Evolutionary conservation across 1,139 yeast species (phyloP), one percentile per base, ranked within the genome.

Genomic region (Sporopachydermia cereana): DNA sequence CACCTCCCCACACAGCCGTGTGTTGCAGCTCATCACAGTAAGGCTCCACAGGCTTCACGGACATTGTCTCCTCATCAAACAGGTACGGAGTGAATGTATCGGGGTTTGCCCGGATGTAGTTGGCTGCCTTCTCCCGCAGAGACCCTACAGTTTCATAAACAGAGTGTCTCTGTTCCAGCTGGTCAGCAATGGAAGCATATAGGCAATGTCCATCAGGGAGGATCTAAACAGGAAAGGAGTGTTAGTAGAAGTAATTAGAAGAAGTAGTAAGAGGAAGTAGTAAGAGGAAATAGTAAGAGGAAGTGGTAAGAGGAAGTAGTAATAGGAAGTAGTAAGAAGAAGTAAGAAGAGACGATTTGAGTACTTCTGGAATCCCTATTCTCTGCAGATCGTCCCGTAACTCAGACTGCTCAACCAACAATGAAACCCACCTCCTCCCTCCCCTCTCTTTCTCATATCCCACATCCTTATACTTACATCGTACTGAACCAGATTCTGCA

Each of bases 1-100:
- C 97, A 3, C 96, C 93, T 24, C 98, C 98, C 98, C 98, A 91
- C 70, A 85, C 76, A 0, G 95, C 79, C 0, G 96, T 85, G 16
- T 65, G 66, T 46, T 73, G 82, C 47, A 91, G 70, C 52, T 80
- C 81, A 1, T 67, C 61, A 5, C 86, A 72, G 59, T 91, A 91
- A n/a, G 74, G 75, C 34, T 74, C 80, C 24, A 89, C 63, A 50
- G 84, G 84, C 41, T 72, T 68, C 51, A 83, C 54, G 14, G 74
- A 66, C 67, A 77, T 70, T 0, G 85, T 81, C 21, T 64, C 66
- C 53, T 86, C 95, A 57, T 85, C 95, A 57, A 85, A 79, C 53
- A 91, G 62, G 57, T 83, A 91, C 3, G 97, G 96, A 7, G 74
- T 65, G 57, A 79, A 91, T 44, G 83, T 83, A 52, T 84, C 81